Conservation (phyloP, 495 filamentous ascomycete genomes). For the Penicillium flavigenum region DNA sequence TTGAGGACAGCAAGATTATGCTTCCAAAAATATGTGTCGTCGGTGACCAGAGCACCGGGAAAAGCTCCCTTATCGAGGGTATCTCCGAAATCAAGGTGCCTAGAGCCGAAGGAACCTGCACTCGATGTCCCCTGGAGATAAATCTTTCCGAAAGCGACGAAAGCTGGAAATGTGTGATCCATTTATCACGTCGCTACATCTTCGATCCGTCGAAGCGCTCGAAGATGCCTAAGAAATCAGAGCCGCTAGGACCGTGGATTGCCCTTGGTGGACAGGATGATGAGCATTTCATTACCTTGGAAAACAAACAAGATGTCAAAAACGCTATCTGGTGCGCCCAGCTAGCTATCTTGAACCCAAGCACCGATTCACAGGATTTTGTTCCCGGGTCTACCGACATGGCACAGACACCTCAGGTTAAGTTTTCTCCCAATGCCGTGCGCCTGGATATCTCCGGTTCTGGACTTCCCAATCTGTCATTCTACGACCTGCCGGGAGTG, state of each 20-base stretch:
- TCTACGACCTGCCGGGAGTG: slow-evolving; percentile 80
- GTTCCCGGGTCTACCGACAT: slow-evolving; percentile 43
- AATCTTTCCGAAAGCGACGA: slow-evolving; percentile 57
- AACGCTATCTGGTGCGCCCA: slow-evolving; percentile 67
- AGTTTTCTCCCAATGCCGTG: slow-evolving; percentile 78
- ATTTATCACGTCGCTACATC: slow-evolving; percentile 57
- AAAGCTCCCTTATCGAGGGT: slow-evolving; percentile 76
- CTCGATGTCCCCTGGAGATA: slow-evolving; percentile 74
- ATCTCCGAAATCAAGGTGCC: slow-evolving; percentile 78
- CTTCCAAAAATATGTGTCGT: slow-evolving; percentile 76
- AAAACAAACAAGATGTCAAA: slow-evolving; percentile 51
- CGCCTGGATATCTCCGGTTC: slow-evolving; percentile 70
- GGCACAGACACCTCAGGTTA: slow-evolving; percentile 40
- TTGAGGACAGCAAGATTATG: slow-evolving; percentile 55
- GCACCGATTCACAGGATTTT: slow-evolving; percentile 42
- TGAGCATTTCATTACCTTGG: slow-evolving; percentile 42
- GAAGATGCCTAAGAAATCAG: slow-evolving; percentile 25
- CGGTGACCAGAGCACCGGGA: slow-evolving; percentile 79
- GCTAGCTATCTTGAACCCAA: slow-evolving; percentile 66
- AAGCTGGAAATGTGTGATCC: slow-evolving; percentile 64
- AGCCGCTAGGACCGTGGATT: slow-evolving; percentile 49
- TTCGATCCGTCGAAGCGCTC: slow-evolving; percentile 37
- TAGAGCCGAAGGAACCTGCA: slow-evolving; percentile 67
- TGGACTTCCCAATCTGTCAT: slow-evolving; percentile 65
- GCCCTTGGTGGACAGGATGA: slow-evolving; percentile 33